Conservation (phyloP, 495 filamentous ascomycete species). For the Lophiotrema nucula region DNA sequence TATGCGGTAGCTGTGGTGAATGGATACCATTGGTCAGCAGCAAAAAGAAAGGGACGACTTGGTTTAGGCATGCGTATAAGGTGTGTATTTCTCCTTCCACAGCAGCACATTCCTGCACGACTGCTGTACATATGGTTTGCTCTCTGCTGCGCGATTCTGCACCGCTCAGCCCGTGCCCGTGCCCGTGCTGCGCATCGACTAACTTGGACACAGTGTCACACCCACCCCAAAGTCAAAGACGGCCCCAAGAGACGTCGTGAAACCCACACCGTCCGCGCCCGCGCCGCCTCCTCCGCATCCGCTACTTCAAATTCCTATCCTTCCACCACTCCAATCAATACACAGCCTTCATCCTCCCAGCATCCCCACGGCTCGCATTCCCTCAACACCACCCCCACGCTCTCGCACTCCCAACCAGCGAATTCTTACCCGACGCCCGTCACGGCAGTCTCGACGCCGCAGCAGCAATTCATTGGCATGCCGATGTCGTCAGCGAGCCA, state of each 20-base stretch:
- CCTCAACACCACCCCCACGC: not conserved
- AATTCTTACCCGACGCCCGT: not conserved
- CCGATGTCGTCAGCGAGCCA: not conserved
- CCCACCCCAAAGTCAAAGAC: slow-evolving; percentile 72
- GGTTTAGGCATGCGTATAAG: slow-evolving; percentile 84
- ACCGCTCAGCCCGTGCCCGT: no score
- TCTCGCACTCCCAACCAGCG: slow-evolving; percentile 10
- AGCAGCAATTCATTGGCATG: slow-evolving; percentile 1
- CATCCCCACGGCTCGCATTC: not conserved
- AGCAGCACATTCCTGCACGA: not conserved
- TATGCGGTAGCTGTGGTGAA: slow-evolving; percentile 73
- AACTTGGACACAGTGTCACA: slow-evolving; percentile 74
- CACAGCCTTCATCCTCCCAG: no score
- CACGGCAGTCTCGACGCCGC: not conserved
- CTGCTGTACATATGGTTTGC: not conserved
- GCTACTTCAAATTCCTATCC: slow-evolving; percentile 27
- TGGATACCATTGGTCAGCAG: slow-evolving; percentile 78
- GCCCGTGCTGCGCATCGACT: no score
- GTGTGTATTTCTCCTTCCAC: slow-evolving; percentile 44
- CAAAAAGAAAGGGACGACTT: slow-evolving; percentile 83
- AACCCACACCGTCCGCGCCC: slow-evolving; percentile 47
- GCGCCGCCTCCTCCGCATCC: slow-evolving; percentile 35
- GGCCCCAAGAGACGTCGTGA: slow-evolving; percentile 68
- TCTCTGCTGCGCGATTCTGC: no score
- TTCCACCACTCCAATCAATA: slow-evolving; percentile 27